Evolutionary conservation across 441 rosid species (phyloP).

Genomic region (Jatropha podagrica): DNA sequence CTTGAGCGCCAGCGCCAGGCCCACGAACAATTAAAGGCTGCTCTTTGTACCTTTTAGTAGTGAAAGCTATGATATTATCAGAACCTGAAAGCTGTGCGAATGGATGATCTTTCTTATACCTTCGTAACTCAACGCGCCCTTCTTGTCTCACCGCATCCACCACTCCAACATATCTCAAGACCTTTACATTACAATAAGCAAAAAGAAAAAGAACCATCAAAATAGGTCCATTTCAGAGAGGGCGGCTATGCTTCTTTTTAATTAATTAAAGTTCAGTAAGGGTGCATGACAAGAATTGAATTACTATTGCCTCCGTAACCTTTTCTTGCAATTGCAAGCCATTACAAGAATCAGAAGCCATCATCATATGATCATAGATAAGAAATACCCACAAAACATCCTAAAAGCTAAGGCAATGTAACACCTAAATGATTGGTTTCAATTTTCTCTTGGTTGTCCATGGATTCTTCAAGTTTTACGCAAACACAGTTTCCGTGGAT

Average conservation of each 20-base stretch:
- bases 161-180: conserved; percentile 88
- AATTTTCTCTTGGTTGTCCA: background rate
- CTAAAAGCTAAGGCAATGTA: background rate
- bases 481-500: background rate
- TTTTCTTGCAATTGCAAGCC: background rate
- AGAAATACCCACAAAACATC: background rate
- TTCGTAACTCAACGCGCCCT: conserved; percentile 78
- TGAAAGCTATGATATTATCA: conserved; percentile 95
- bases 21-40: conserved; percentile 96
- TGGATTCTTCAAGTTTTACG: background rate
- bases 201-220: background rate
- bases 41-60: conserved; percentile 81
- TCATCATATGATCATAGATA: background rate
- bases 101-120: conserved; percentile 82
- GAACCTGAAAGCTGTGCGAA: conserved; percentile 96
- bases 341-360: background rate
- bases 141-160: conserved; percentile 61
- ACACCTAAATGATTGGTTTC: background rate
- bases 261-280: background rate
- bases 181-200: conserved; percentile 38
- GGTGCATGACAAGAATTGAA: background rate
- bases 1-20: conserved; percentile 99
- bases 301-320: background rate
- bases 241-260: background rate
- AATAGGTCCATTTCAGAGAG: background rate